Base-by-base conservation (phyloP, 2,329 filamentous ascomycete genomes). In the Drechslerella dactyloides region DNA sequence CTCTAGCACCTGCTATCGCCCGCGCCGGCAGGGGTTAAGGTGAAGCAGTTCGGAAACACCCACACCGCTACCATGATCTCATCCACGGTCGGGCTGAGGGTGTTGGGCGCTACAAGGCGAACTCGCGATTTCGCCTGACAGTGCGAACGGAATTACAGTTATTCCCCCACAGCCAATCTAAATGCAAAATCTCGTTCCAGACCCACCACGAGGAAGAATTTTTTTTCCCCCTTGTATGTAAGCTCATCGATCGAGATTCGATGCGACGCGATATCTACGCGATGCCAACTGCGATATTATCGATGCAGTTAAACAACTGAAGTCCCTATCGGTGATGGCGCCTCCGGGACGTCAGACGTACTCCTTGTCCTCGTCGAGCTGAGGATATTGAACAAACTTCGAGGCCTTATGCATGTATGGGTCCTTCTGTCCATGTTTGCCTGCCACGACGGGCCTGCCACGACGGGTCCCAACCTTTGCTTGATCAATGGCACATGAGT, bases 1-100 rank as follows among this genome's bases (percentile, higher is more conserved):
- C 52, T 53, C 13, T 64, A 70, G 66, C 66, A 64, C 17, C 52
- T 54, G 66, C 66, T 70, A 70, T 59, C 59, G 50, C 59, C 48
- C 42, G 48, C 1, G 30, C 10, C 8, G 35, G 53, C 17, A 7
- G 7, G 56, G 21, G 42, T 2, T 19, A 24, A 35, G 42, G 37
- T 23, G 24, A 48, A 60, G 54, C 66, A 64, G 27, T 46, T 46
- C 42, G 53, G 52, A 62, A 57, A 21, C 58, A 59, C 21, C 30
- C 50, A 44, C 59, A 57, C 58, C 48, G 55, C 27, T 23, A 21
- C 13, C 30, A 64, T 70, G 66, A 70, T 64, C 59, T 70, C 66
- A 70, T 70, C 53, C 51, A 58, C 52, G 54, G 27, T 3, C 58
- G 37, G 11, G 30, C 44, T 53, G 44, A 62, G 65, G 65, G 48